Evolutionary conservation across 805 yeast genomes (phyloP).

Genomic region (Starmerella ratchasimensis): DNA sequence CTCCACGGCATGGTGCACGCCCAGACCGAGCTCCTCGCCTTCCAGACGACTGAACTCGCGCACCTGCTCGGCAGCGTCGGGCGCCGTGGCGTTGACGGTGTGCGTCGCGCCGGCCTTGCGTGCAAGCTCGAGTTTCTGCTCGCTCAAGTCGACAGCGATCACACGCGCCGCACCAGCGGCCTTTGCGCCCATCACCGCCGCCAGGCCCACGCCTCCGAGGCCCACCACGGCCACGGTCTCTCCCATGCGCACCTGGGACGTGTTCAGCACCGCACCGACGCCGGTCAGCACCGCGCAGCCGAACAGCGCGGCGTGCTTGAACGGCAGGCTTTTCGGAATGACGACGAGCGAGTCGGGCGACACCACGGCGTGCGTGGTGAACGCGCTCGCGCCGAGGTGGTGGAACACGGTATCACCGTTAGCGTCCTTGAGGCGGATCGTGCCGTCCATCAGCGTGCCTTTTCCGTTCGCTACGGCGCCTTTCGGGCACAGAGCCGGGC

Average conservation of each 20-base stretch:
- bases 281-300: slow-evolving; percentile 99
- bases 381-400: slow-evolving; percentile 96
- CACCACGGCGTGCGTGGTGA: slow-evolving; percentile 91
- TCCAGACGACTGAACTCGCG: slow-evolving; percentile 76
- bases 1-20: slow-evolving; percentile 89
- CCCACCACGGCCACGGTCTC: slow-evolving; percentile 94
- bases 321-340: slow-evolving; percentile 67
- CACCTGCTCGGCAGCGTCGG: slow-evolving; percentile 59
- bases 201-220: slow-evolving; percentile 92
- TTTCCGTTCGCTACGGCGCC: slow-evolving; percentile 95
- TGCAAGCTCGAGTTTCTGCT: slow-evolving; percentile 74
- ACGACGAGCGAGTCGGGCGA: slow-evolving; percentile 96
- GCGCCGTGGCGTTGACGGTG: slow-evolving; percentile 69
- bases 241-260: slow-evolving; percentile 79
- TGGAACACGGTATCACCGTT: slow-evolving; percentile 70
- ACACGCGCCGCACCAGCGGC: slow-evolving; percentile 63
- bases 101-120: slow-evolving; percentile 85
- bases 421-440: slow-evolving; percentile 58
- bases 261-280: slow-evolving; percentile 90
- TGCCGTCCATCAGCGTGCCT: slow-evolving; percentile 98
- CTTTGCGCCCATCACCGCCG: slow-evolving; percentile 88
- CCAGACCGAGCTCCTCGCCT: slow-evolving; percentile 86
- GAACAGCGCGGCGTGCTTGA: slow-evolving; percentile 76
- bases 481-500: slow-evolving; percentile 89
- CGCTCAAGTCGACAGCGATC: slow-evolving; percentile 77